These are phyloP conservation scores for Aureobasidium leucospermi DNA, from an alignment of 2,329 filamentous ascomycete genomes.

Conservation along the genomic window DNA sequence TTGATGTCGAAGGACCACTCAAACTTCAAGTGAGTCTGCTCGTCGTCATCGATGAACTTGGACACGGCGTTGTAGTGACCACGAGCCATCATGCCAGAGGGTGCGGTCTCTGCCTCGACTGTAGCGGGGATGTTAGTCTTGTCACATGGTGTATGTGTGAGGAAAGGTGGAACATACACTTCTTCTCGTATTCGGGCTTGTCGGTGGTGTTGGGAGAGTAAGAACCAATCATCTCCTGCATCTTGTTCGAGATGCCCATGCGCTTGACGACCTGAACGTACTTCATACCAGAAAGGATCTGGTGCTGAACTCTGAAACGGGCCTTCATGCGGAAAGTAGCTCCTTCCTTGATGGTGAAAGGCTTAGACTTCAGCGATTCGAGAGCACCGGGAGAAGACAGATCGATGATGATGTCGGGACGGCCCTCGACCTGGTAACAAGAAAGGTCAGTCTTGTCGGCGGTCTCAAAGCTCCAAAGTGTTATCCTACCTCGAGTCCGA, in stretches of 20 bases:
- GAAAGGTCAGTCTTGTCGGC: not conserved
- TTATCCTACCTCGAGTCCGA: constrained; percentile 61
- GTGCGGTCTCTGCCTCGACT: constrained; percentile 91
- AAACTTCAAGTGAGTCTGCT: constrained; percentile 82
- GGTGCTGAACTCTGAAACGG: constrained; percentile 90
- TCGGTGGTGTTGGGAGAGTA: constrained; percentile 89
- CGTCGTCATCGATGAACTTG: constrained; percentile 92
- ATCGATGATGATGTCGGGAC: constrained; percentile 80
- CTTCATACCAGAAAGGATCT: constrained; percentile 90
- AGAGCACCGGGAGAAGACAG: constrained; percentile 68
- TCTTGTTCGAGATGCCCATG: constrained; percentile 82
- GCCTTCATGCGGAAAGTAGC: constrained; percentile 91
- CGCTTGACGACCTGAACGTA: constrained; percentile 93
- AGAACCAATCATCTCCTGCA: constrained; percentile 96
- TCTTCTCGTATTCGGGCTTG: constrained; percentile 79
- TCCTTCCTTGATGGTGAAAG: constrained; percentile 97
- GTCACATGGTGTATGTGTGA: not conserved
- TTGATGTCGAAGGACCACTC: constrained; percentile 95
- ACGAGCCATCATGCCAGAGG: constrained; percentile 80
- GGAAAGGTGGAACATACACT: constrained; percentile 57
- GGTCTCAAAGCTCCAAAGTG: not conserved
- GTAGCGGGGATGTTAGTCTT: constrained; percentile 7
- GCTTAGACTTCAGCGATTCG: constrained; percentile 74
- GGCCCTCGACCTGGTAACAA: constrained; percentile 54
- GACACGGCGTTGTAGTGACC: constrained; percentile 86